Base-by-base conservation (phyloP, 2,329 filamentous ascomycete genomes). In the Celoporthe dispersa region DNA sequence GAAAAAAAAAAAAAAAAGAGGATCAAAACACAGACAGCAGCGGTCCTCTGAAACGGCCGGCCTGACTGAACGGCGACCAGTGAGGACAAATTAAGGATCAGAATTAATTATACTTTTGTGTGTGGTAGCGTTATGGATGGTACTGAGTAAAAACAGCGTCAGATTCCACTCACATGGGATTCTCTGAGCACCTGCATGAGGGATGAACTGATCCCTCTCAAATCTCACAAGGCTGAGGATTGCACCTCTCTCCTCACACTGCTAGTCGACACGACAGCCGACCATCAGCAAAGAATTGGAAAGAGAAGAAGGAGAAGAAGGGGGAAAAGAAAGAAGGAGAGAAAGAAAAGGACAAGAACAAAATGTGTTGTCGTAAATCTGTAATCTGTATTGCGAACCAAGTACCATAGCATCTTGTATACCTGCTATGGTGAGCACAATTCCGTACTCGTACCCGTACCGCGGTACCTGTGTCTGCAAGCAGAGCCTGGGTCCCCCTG, bases 151-250 rank as follows among this genome's bases (percentile, higher is more conserved):
- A 60, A 60, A 60, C 57, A 35, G 57, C 22, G 57, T 60, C 57
- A 60, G 57, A 60, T 60, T 60, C 57, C 57, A 60, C 57, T 60
- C 57, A 60, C 57, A 60, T 60, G 33, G 22, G 33, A 60, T 60
- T 57, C 28, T 57, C 53, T 57, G 28, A 31, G 4, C 22, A 37
- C 57, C 31, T 37, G 31, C 57, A 37, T 33, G 33, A 60, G 57
- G 31, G 31, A 60, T 60, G 33, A 11, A 22, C 12, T 33, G 31
- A 60, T 35, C 57, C 57, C 57, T 57, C 28, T 33, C 25, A 19
- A 16, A 33, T 57, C 53, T 31, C 22, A 37, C 57, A 37, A 11
- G 28, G 33, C 33, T 14, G 22, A n/a, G 33, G 57, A 35, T 37
- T 37, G 33, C 22, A 60, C 12, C 9, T 60, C 22, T 60, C 31